phyloP scores from a whole-genome alignment of 2,329 filamentous ascomycete species.

The Aciculosporium take region DNA sequence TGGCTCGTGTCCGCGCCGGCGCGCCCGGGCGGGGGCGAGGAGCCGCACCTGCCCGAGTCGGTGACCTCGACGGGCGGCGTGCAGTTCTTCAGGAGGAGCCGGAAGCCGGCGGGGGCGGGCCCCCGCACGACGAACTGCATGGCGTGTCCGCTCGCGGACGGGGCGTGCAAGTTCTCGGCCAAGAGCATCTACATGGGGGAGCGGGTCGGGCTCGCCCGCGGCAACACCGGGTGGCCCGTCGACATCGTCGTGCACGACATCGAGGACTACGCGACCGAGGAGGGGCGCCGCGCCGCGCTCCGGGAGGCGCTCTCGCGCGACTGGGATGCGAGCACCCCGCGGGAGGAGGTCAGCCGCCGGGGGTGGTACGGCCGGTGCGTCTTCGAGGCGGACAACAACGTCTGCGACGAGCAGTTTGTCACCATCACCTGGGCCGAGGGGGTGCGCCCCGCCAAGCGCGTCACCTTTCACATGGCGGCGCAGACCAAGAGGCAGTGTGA shows the following conservation, averaged over 20 bases:
- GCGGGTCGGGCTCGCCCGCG: constrained; percentile 43
- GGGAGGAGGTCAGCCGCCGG: constrained; percentile 31
- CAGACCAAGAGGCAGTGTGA: constrained; percentile 79
- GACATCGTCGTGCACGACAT: constrained; percentile 87
- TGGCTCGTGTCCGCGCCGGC: constrained; percentile 75
- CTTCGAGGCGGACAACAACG: constrained; percentile 83
- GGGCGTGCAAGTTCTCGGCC: constrained; percentile 71
- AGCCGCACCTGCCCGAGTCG: constrained; percentile 61
- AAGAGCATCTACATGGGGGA: constrained; percentile 68
- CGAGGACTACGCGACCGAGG: constrained; percentile 50
- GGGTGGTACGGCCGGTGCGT: constrained; percentile 93
- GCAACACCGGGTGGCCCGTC: constrained; percentile 67
- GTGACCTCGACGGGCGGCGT: constrained; percentile 65
- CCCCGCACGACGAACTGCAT: constrained; percentile 78
- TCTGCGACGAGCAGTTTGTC: constrained; percentile 84
- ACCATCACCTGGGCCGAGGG: constrained; percentile 72
- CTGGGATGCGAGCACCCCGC: constrained; percentile 35
- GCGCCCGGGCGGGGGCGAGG: constrained; percentile 26
- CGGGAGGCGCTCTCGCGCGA: constrained; percentile 34
- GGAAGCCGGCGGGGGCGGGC: constrained; percentile 65
- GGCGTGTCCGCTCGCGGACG: constrained; percentile 51
- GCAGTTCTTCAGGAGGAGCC: constrained; percentile 59
- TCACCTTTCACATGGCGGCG: constrained; percentile 86
- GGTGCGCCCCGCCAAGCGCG: constrained; percentile 60
- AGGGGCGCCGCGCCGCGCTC: constrained; percentile 25